These are phyloP conservation scores for Effrenium voratum DNA, from an alignment of 73 alveolate species.

Conservation along the genomic window DNA sequence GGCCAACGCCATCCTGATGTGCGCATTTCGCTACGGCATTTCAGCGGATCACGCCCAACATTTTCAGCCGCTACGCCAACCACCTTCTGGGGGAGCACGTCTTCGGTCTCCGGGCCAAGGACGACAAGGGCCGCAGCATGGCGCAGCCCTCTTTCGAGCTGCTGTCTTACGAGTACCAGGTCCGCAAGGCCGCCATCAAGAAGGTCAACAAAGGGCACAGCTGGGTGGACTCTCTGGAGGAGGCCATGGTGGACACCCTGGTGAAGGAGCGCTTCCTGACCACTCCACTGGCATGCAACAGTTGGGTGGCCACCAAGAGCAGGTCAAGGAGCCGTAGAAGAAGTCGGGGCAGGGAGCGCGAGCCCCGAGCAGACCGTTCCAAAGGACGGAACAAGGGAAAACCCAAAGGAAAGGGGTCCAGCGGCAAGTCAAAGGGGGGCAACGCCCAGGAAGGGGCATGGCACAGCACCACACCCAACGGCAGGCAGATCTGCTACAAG, in stretches of 20 bases:
- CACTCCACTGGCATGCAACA: neutral
- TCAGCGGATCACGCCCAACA: neutral
- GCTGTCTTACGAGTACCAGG: neutral
- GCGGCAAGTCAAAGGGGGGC: neutral
- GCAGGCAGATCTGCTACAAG: neutral
- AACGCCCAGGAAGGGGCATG: neutral
- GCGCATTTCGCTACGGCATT: neutral
- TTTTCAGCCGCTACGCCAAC: neutral
- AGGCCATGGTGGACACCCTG: neutral
- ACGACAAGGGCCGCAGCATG: neutral
- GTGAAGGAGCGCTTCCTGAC: neutral
- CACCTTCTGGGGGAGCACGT: neutral
- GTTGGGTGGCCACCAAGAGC: neutral
- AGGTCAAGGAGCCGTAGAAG: neutral
- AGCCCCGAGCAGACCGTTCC: neutral
- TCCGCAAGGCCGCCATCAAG: neutral
- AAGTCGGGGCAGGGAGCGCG: neutral
- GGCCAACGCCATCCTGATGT: neutral
- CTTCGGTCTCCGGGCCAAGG: neutral
- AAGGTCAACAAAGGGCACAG: neutral
- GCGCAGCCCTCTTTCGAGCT: neutral
- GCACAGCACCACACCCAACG: neutral
- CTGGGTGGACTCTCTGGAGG: neutral
- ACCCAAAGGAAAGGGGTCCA: neutral
- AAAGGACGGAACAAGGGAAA: neutral